phyloP scores from a whole-genome alignment of 225 moss, liverwort and hornwort genomes.

The Bryoerythrophyllum caledonicum region DNA sequence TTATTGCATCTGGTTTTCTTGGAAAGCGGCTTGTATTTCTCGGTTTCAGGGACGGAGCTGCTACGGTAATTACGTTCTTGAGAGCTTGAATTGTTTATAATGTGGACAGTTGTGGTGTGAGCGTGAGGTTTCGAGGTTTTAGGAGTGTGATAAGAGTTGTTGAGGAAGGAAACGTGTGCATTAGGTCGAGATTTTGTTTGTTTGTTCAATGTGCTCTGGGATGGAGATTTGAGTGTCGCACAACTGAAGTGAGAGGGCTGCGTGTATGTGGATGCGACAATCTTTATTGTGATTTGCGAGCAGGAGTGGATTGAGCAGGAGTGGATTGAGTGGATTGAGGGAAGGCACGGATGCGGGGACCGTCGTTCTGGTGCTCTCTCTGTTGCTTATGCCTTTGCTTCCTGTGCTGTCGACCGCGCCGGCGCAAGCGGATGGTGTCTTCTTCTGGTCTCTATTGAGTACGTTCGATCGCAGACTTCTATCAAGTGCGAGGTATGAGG shows the following conservation, averaged over 20 bases:
- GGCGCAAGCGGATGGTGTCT: slow-evolving; percentile 75
- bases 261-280: slow-evolving; percentile 18
- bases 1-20: too few species aligned
- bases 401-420: slow-evolving; percentile 82
- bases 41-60: too few species aligned
- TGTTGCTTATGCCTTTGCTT: slow-evolving; percentile 83
- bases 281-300: slow-evolving; percentile 12
- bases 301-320: slow-evolving; percentile 13
- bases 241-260: slow-evolving; percentile 25
- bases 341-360: slow-evolving; percentile 72
- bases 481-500: background rate
- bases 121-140: too few species aligned
- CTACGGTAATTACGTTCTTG: too few species aligned
- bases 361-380: slow-evolving; percentile 82
- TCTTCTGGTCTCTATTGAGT: slow-evolving; percentile 64
- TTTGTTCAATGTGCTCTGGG: too few species aligned
- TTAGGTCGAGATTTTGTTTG: too few species aligned
- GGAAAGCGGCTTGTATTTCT: too few species aligned
- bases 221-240: background rate
- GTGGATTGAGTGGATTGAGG: slow-evolving; percentile 14
- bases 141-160: too few species aligned
- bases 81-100: too few species aligned
- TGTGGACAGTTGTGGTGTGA: too few species aligned
- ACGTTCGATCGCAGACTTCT: slow-evolving; percentile 1
- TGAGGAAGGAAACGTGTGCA: too few species aligned